These are phyloP conservation scores for Sergeia podlipaevii DNA, from an alignment of 208 protist genomes.

Conservation along the genomic window DNA sequence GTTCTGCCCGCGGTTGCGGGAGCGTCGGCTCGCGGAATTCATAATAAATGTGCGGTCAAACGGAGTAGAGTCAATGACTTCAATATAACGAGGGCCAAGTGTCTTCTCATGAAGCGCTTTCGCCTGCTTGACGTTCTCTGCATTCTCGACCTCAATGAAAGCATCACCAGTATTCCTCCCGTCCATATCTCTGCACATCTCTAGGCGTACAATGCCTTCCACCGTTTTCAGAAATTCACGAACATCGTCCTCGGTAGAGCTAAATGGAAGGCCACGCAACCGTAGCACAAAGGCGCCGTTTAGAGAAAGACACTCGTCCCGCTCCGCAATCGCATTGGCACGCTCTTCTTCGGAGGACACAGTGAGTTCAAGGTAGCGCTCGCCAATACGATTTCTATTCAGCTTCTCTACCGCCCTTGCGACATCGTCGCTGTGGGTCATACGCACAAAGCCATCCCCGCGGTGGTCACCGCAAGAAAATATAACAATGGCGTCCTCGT, in stretches of 20 bases:
- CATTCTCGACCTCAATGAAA: constrained; percentile 50
- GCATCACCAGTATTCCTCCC: constrained; percentile 59
- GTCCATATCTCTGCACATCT: constrained; percentile 36
- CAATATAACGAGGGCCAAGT: constrained; percentile 68
- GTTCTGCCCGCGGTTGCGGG: constrained; percentile 10
- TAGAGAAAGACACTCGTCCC: too few species aligned
- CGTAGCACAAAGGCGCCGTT: constrained; percentile 36
- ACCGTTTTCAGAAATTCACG: constrained; percentile 33
- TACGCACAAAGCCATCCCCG: constrained; percentile 36
- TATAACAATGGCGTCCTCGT: constrained; percentile 19
- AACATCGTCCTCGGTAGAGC: constrained; percentile 45
- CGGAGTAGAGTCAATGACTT: constrained; percentile 38
- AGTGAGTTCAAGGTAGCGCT: constrained; percentile 36
- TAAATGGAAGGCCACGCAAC: constrained; percentile 72
- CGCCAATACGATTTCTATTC: constrained; percentile 37
- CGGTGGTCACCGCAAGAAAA: constrained; percentile 30
- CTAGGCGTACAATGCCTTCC: constrained; percentile 25
- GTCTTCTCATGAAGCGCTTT: constrained; percentile 28
- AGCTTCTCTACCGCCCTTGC: constrained; percentile 21
- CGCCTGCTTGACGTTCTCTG: constrained; percentile 23
- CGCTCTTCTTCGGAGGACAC: constrained; percentile 22
- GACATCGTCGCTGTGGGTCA: constrained; percentile 23
- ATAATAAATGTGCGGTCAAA: constrained; percentile 46
- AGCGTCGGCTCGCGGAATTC: constrained; percentile 22
- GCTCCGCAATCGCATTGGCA: constrained; percentile 4